Base-by-base conservation (phyloP, 768 basidiomycete genomes). In the Agaricus subrufescens region DNA sequence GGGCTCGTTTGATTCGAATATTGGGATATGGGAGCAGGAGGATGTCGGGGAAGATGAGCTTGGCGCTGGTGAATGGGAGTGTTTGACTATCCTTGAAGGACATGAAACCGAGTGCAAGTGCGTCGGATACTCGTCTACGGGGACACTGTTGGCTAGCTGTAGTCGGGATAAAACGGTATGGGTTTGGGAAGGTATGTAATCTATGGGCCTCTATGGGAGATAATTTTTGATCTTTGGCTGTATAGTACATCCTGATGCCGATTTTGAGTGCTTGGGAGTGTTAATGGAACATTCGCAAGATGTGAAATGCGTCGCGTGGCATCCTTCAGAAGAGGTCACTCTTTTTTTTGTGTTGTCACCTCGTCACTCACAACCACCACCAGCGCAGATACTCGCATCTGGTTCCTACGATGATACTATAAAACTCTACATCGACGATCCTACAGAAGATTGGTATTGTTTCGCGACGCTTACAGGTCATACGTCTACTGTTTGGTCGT, bases 31-130 rank as follows among this genome's bases (percentile, higher is more conserved):
- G 94, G 92, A 92, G 64, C 83, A 83, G 59, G 83, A 84, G 51
- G 71, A 65, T 6, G 71, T 68, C 12, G 68, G 69, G 5, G 74
- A 60, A 4, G 67, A 62, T 1, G 69, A 57, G 1, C 58, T 58
- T 11, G 64, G 65, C 23, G 67, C 65, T 7, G 80, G 78, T 11
- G 88, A 91, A 50, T 96, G 94, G 94, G 93, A 97, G 64, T 95
- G 91, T 63, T 80, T 86, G 58, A 87, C 86, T 48, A 81, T 88
- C 39, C 70, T 98, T 23, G 94, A 98, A 67, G 96, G 97, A 0
- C 97, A 98, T 66, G 96, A 98, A 67, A 94, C 87, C 9, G 96
- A 99, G 68, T 98, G 95, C 75, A 98, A 98, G 74, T 80, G 86
- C 54, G 89, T 95, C 0, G 89, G 84, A 3, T 98, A 88, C 70